Conservation (phyloP, 1,139 yeast species). For the Blastobotrys capitulatus region DNA sequence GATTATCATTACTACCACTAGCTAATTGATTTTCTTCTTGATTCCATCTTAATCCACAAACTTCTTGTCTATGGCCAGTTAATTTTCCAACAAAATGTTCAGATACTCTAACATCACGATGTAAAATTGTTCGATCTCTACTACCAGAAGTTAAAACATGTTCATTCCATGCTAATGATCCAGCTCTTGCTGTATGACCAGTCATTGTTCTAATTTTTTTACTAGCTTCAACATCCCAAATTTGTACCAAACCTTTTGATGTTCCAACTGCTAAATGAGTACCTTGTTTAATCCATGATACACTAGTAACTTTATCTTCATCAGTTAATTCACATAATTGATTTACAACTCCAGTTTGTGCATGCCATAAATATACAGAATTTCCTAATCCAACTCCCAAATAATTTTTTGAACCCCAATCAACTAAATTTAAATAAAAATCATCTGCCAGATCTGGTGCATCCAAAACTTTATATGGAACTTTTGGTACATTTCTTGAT, state of each 20-base stretch:
- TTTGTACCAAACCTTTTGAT: slow-evolving; percentile 77
- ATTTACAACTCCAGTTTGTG: slow-evolving; percentile 76
- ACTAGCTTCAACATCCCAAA: slow-evolving; percentile 89
- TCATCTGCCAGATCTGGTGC: slow-evolving; percentile 97
- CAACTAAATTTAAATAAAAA: slow-evolving; percentile 83
- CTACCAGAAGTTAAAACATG: slow-evolving; percentile 85
- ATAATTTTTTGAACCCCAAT: slow-evolving; percentile 91
- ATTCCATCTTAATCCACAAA: slow-evolving; percentile 95
- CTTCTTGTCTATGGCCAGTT: slow-evolving; percentile 83
- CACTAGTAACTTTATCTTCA: slow-evolving; percentile 68
- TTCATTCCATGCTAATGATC: slow-evolving; percentile 91
- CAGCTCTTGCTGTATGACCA: slow-evolving; percentile 82
- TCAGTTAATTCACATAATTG: slow-evolving; percentile 62
- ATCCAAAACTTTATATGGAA: slow-evolving; percentile 89
- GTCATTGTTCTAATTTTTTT: slow-evolving; percentile 86
- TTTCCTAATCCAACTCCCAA: slow-evolving; percentile 89
- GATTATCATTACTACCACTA: slow-evolving; percentile 71
- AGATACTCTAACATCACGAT: slow-evolving; percentile 86
- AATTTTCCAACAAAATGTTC: slow-evolving; percentile 72
- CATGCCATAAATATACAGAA: slow-evolving; percentile 88
- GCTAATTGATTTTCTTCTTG: slow-evolving; percentile 64
- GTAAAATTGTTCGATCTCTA: slow-evolving; percentile 76
- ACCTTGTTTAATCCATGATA: slow-evolving; percentile 81
- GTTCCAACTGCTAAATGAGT: slow-evolving; percentile 94
- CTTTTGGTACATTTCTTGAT: slow-evolving; percentile 70